phyloP scores from a whole-genome alignment of 192 early-diverging fungal species.

The Linnemannia hyalina region DNA sequence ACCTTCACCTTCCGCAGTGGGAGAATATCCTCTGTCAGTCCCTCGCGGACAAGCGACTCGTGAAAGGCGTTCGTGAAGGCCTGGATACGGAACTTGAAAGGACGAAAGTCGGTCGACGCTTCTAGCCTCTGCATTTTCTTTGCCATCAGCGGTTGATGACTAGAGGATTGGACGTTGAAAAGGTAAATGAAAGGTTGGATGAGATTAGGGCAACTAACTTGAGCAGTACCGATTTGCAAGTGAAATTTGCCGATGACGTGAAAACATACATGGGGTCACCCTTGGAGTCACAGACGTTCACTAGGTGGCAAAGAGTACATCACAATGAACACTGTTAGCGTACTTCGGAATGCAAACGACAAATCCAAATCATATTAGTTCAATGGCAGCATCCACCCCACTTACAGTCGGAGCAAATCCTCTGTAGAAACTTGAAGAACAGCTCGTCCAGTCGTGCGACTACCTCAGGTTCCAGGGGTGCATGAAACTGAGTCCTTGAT shows the following conservation, averaged over 20 bases:
- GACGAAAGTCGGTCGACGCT: constrained; percentile 77
- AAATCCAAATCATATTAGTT: background rate
- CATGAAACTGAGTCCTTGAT: constrained; percentile 57
- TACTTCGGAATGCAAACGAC: background rate
- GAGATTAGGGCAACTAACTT: background rate
- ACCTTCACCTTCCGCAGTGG: constrained; percentile 75
- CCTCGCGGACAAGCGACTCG: constrained; percentile 72
- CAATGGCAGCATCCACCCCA: constrained; percentile 5
- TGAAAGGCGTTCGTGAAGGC: constrained; percentile 83
- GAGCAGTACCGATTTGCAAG: background rate
- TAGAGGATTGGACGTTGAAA: constrained; percentile 13
- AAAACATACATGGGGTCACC: constrained; percentile 77
- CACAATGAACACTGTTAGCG: background rate
- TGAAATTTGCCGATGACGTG: background rate
- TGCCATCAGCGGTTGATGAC: constrained; percentile 82
- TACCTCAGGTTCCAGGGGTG: constrained; percentile 60
- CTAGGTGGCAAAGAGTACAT: constrained; percentile 43
- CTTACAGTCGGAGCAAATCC: constrained; percentile 77
- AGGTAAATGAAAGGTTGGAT: background rate
- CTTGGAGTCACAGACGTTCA: constrained; percentile 72
- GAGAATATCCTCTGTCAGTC: constrained; percentile 74
- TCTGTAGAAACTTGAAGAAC: constrained; percentile 75
- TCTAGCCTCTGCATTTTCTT: constrained; percentile 81
- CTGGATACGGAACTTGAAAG: constrained; percentile 86
- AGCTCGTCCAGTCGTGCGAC: constrained; percentile 70